phyloP scores from a whole-genome alignment of 192 early-diverging fungal species.

The Haplosporangium gracile region DNA sequence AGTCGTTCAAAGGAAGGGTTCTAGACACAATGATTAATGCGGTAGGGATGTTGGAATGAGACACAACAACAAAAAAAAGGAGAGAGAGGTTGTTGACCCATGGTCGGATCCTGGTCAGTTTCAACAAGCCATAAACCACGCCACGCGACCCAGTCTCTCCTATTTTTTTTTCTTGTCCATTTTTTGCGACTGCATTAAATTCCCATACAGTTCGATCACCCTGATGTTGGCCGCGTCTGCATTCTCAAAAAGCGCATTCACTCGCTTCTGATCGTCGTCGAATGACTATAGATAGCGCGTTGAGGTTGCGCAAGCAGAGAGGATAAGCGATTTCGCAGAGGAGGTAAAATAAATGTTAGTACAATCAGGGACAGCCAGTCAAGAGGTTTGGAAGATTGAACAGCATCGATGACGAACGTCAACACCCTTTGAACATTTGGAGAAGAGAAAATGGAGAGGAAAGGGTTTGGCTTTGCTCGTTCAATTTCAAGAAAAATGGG shows the following conservation, averaged over 20 bases:
- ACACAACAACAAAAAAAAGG: constrained; percentile 11
- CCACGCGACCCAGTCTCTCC: constrained; percentile 2
- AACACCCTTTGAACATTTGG: background rate
- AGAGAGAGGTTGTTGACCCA: background rate
- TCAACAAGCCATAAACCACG: background rate
- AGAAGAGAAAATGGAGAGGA: background rate
- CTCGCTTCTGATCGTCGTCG: constrained; percentile 77
- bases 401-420: background rate
- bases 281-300: constrained; percentile 57
- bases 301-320: background rate
- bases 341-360: background rate
- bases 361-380: background rate
- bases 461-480: background rate
- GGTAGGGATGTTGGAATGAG: background rate
- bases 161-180: constrained; percentile 8
- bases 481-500: background rate
- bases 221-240: constrained; percentile 78
- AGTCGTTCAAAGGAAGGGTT: constrained; percentile 82
- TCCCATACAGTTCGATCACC: constrained; percentile 75
- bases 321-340: background rate
- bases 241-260: constrained; percentile 82
- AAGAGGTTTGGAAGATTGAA: background rate
- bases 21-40: constrained; percentile 22
- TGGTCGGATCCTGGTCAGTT: constrained; percentile 7
- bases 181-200: background rate